These are phyloP conservation scores for Thielaviopsis punctulata DNA, from an alignment of 2,329 filamentous ascomycete species.

Conservation along the genomic window DNA sequence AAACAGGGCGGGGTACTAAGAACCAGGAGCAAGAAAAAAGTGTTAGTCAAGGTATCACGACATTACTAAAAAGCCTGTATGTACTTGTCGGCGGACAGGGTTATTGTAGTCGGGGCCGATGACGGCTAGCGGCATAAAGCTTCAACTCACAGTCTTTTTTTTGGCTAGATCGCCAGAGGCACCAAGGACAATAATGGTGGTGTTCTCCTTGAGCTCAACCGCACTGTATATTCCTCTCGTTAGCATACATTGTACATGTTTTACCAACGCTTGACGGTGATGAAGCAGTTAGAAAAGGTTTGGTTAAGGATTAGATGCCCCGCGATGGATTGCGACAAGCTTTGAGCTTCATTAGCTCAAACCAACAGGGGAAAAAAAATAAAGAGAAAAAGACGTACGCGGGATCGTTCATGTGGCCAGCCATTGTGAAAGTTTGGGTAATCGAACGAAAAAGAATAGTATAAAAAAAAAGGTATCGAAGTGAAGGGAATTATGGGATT, in stretches of 20 bases:
- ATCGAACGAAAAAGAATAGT: not conserved
- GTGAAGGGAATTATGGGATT: not conserved
- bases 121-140: conserved; percentile 12
- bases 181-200: conserved; percentile 86
- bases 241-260: not conserved
- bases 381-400: conserved; percentile 7
- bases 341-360: conserved; percentile 7
- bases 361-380: conserved; percentile 9
- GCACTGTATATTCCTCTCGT: conserved; percentile 32
- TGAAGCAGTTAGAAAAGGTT: not conserved
- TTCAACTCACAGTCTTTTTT: conserved; percentile 79
- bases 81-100: not conserved
- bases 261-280: not conserved
- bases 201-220: conserved; percentile 97
- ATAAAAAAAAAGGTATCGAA: not conserved
- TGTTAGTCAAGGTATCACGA: conserved; percentile 1
- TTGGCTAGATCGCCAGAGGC: conserved; percentile 96
- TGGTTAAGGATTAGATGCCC: not conserved
- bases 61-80: not conserved
- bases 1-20: conserved; percentile 90
- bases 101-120: not conserved
- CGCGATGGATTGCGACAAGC: conserved; percentile 11
- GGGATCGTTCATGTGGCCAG: conserved; percentile 12
- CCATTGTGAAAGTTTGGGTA: conserved; percentile 7
- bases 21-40: not conserved